phyloP scores from a whole-genome alignment of 2,329 filamentous ascomycete genomes.

The Fusarium verticillioides region DNA sequence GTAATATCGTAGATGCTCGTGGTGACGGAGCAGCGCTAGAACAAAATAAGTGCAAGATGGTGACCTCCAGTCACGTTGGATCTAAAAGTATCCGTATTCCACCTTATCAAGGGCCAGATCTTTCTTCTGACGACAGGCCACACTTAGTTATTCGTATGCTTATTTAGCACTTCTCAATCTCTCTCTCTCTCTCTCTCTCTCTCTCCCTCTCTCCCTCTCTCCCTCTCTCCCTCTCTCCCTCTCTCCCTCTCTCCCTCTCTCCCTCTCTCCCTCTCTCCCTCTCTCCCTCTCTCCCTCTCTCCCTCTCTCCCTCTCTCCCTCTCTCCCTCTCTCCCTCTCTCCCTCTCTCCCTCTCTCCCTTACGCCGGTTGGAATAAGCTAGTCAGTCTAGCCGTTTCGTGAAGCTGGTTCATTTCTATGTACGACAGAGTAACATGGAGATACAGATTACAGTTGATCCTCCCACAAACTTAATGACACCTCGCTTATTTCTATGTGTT shows the following conservation, averaged over 20 bases:
- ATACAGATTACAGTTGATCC: background rate
- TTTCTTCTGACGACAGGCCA: background rate
- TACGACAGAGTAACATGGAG: background rate
- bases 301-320: slow-evolving; percentile 15
- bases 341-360: slow-evolving; percentile 17
- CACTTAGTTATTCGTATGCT: background rate
- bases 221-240: slow-evolving; percentile 17
- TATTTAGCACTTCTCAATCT: background rate
- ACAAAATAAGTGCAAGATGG: background rate
- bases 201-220: slow-evolving; percentile 13
- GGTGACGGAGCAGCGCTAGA: slow-evolving; percentile 8
- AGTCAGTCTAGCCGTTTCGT: background rate
- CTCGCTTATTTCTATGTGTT: slow-evolving; percentile 8
- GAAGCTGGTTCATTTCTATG: background rate
- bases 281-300: slow-evolving; percentile 13
- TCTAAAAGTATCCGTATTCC: background rate
- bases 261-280: slow-evolving; percentile 11
- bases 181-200: slow-evolving; percentile 17
- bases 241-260: slow-evolving; percentile 11
- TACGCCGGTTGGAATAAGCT: slow-evolving; percentile 13
- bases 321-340: background rate
- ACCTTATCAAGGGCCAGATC: background rate
- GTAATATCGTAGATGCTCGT: background rate
- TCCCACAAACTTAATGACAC: background rate
- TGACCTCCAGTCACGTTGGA: background rate